Evolutionary conservation across 176 grass and related monocot genomes (phyloP).

Genomic region (Triticum timopheevii): DNA sequence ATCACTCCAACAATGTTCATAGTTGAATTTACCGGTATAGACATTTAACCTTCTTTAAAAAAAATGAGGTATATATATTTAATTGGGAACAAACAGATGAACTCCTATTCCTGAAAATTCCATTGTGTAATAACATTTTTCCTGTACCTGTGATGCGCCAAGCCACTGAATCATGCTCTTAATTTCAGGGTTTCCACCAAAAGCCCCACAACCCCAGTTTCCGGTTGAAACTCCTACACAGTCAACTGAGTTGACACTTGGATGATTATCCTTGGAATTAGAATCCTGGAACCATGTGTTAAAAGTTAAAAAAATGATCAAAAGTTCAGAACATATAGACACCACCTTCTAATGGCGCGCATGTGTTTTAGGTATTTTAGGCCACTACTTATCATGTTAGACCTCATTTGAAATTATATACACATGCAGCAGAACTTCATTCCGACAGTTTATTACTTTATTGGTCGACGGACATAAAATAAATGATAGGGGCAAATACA

Average conservation of each 20-base stretch:
- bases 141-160: conserved; percentile 80
- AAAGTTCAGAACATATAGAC: neutral
- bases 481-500: neutral
- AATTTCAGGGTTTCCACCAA: conserved; percentile 90
- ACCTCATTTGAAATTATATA: conserved; percentile 17
- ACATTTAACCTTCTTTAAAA: no score
- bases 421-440: neutral
- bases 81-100: neutral
- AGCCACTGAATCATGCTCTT: conserved; percentile 98
- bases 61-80: neutral
- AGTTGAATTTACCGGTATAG: neutral
- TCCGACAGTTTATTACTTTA: neutral
- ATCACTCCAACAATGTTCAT: neutral
- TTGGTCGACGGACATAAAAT: neutral
- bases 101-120: neutral
- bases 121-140: neutral
- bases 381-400: neutral
- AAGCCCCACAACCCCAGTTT: conserved; percentile 95
- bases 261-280: conserved; percentile 10
- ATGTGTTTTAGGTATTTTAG: neutral
- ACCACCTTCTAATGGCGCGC: neutral
- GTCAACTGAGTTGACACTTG: conserved; percentile 27
- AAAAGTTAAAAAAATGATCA: neutral
- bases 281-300: conserved; percentile 35
- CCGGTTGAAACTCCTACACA: conserved; percentile 81